These are phyloP conservation scores for Limnomonas spitsbergensis DNA, from an alignment of 139 green algal genomes.

Conservation along the genomic window DNA sequence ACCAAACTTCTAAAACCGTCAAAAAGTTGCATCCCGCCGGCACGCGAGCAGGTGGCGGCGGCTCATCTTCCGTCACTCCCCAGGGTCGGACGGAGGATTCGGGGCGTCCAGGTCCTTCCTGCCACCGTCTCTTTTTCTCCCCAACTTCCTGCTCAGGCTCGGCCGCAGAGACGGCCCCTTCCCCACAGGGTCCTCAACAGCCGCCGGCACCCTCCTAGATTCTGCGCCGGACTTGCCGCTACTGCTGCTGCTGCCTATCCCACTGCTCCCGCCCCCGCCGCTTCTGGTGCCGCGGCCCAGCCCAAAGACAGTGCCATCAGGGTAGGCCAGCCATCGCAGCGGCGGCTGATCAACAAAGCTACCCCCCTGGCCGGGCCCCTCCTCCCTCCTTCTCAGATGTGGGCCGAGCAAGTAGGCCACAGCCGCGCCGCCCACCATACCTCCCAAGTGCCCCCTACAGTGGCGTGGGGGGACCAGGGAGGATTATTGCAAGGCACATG, in stretches of 20 bases:
- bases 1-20: too few species aligned
- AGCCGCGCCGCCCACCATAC: slow-evolving; percentile 49
- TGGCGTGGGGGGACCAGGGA: too few species aligned
- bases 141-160: too few species aligned
- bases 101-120: too few species aligned
- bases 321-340: slow-evolving; percentile 31
- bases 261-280: neutral
- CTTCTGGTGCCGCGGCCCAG: neutral
- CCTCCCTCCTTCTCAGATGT: neutral
- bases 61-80: too few species aligned
- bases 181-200: neutral
- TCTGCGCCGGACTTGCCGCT: too few species aligned
- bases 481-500: neutral
- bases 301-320: neutral
- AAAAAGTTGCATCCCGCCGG: too few species aligned
- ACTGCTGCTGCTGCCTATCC: neutral
- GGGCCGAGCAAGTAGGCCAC: slow-evolving; percentile 51
- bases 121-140: too few species aligned
- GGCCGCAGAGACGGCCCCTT: too few species aligned
- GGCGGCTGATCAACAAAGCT: slow-evolving; percentile 31
- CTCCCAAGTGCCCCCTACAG: slow-evolving; percentile 61
- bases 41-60: too few species aligned
- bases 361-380: neutral
- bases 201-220: neutral
- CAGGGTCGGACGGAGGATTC: too few species aligned